Base-by-base conservation (phyloP, 2,329 filamentous ascomycete species). In the Elsinoe australis region DNA sequence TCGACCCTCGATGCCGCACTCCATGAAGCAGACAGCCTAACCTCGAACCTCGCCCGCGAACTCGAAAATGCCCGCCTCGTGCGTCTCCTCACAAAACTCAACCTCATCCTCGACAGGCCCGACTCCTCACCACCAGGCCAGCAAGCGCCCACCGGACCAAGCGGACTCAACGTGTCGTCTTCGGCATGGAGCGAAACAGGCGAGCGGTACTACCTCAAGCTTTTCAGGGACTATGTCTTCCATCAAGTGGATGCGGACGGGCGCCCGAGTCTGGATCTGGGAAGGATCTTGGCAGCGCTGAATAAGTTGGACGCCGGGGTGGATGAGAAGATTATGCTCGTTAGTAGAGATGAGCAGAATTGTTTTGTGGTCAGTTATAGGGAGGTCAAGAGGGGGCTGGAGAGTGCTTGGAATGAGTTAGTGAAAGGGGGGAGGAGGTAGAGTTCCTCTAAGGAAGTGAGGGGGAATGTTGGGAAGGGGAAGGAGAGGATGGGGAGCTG, bases 201-300 rank as follows among this genome's bases (percentile, higher is more conserved):
- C 19, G 87, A 95, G 59, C 80, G 89, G 21, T 96, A 95, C 64
- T 85, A 87, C 62, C 73, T 98, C 54, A 95, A 95, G 67, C 76
- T 98, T 6, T 96, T 96, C 72, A 80, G 92, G 42, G 92, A 98
- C 67, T 96, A 94, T 59, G 87, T 95, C 32, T 98, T 96, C 68
- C 92, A 98, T 64, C 89, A 94, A 60, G 88, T 95, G 9, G 88
- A 96, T 62, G 76, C 79, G 22, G 80, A 87, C 50, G 88, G 87
- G 10, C 83, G 85, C 47, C 85, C 92, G 0, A 83, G 89, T 1
- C 73, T 94, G 4, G 86, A 95, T 61, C 71, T 95, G 50, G 90
- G 85, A 2, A 89, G 96, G 67, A 87, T 96, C 54, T 66, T 98
- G 36, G 78, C 76, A 19, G 90, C 84, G 60, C 68, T 98, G 56